These are phyloP conservation scores for Penicillium janthinellum DNA, from an alignment of 2,329 filamentous ascomycete genomes.

Conservation along the genomic window DNA sequence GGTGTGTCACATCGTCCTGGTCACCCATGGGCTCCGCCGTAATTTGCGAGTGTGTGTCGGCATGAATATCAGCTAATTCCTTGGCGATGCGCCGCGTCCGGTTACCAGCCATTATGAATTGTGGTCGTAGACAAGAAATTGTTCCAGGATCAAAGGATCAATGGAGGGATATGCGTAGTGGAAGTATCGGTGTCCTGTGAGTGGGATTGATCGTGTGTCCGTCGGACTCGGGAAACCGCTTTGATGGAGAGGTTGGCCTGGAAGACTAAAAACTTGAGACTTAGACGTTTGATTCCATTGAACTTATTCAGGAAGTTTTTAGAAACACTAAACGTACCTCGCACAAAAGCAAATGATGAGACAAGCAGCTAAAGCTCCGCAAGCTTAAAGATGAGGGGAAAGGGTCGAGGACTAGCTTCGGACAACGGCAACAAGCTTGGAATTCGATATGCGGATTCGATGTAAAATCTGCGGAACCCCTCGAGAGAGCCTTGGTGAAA, in stretches of 20 bases:
- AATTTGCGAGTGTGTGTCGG: conserved; percentile 76
- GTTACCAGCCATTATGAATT: conserved; percentile 55
- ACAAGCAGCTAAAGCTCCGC: neutral
- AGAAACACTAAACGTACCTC: neutral
- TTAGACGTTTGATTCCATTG: neutral
- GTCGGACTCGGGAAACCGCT: neutral
- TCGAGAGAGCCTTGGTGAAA: neutral
- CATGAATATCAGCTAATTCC: conserved; percentile 52
- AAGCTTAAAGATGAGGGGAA: conserved; percentile 24
- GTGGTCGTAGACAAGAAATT: neutral
- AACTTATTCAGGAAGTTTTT: too few species aligned
- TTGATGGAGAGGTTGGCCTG: neutral
- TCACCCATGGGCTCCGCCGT: conserved; percentile 64
- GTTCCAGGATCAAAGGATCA: neutral
- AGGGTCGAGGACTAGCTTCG: conserved; percentile 4
- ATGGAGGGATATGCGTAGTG: neutral
- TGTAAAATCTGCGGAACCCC: neutral
- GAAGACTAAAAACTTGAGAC: neutral
- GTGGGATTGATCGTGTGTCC: neutral
- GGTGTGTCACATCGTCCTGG: conserved; percentile 73
- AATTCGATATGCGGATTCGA: neutral
- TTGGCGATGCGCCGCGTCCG: conserved; percentile 57
- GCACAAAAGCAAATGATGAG: neutral
- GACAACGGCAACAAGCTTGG: neutral
- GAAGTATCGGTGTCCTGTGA: neutral